These are phyloP conservation scores for Quercus cerris DNA, from an alignment of 306 rosid species.

Conservation along the genomic window DNA sequence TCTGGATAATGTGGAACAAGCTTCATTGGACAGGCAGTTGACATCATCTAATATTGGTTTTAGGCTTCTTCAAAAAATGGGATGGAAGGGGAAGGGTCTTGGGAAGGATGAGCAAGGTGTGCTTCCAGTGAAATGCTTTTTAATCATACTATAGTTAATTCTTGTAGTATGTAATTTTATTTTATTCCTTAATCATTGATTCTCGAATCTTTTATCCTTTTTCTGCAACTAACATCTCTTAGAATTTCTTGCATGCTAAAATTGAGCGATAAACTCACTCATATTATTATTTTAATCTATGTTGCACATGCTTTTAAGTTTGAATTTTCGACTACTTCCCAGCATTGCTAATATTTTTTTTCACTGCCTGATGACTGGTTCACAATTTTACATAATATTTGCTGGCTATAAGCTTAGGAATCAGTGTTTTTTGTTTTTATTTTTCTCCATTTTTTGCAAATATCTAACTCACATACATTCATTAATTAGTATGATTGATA, in stretches of 20 bases:
- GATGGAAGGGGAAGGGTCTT: constrained; percentile 99
- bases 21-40: constrained; percentile 80
- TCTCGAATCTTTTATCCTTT: not conserved
- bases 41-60: constrained; percentile 83
- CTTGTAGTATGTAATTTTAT: not conserved
- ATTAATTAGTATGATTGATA: too few relatives aligned
- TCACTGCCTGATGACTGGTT: not conserved
- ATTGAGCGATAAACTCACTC: not conserved
- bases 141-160: not conserved
- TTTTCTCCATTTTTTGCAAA: too few relatives aligned
- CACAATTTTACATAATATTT: too few relatives aligned
- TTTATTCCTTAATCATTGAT: not conserved
- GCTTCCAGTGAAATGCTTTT: not conserved
- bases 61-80: constrained; percentile 98
- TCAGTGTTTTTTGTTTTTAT: too few relatives aligned
- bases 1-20: constrained; percentile 92
- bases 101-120: constrained; percentile 98
- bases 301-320: not conserved
- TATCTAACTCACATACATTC: too few relatives aligned
- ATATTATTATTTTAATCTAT: not conserved
- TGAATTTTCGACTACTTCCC: not conserved
- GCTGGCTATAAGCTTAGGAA: too few relatives aligned
- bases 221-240: not conserved
- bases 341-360: not conserved
- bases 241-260: not conserved